Evolutionary conservation across 768 basidiomycete species (phyloP).

Genomic region (Podaxis sp.): DNA sequence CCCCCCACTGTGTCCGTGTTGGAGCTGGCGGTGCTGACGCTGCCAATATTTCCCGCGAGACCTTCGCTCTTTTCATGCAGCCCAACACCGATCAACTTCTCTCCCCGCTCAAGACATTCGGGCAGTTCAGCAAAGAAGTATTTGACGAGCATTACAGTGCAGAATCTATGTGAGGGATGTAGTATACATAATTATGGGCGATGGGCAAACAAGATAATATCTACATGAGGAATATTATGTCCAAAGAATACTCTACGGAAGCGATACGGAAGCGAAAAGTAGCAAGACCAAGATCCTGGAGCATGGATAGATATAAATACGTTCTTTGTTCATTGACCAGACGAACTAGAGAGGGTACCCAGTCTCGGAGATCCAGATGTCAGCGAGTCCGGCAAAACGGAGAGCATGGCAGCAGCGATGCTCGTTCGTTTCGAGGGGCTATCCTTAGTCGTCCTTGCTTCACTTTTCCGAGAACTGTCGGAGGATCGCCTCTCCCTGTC

Average conservation of each 20-base stretch:
- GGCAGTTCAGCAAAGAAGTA: conserved; percentile 83
- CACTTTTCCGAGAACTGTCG: conserved; percentile 47
- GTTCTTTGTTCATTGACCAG: conserved; percentile 6
- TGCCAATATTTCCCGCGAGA: conserved; percentile 71
- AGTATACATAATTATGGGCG: conserved; percentile 13
- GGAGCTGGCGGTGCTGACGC: conserved; percentile 41
- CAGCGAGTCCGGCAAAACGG: conserved; percentile 57
- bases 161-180: conserved; percentile 25
- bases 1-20: conserved; percentile 91
- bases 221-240: conserved; percentile 2
- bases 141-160: conserved; percentile 55
- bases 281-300: neutral
- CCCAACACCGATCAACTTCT: conserved; percentile 81
- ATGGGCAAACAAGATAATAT: neutral
- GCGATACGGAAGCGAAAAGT: neutral
- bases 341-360: conserved; percentile 35
- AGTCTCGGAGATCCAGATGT: conserved; percentile 39
- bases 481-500: conserved; percentile 50
- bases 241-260: conserved; percentile 1
- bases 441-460: conserved; percentile 32
- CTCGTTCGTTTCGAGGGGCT: conserved; percentile 56
- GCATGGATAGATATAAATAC: neutral
- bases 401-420: conserved; percentile 59
- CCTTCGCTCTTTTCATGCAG: conserved; percentile 88
- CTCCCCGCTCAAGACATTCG: conserved; percentile 73